Base-by-base conservation (phyloP, 495 filamentous ascomycete species). In the Talaromyces wortmannii region DNA sequence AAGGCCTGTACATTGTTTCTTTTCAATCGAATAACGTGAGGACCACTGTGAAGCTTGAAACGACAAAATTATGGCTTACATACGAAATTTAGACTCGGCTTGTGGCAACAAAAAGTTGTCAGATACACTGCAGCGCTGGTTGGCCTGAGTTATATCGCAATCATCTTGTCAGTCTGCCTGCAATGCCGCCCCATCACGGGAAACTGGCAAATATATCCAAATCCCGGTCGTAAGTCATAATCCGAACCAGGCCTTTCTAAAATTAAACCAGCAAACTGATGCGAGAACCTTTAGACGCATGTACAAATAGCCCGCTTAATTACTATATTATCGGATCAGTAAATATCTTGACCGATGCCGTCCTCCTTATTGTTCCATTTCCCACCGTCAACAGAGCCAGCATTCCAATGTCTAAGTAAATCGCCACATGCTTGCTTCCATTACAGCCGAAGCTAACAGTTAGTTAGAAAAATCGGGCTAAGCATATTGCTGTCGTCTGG, bases 1-100 rank as follows among this genome's bases (percentile, higher is more conserved):
- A 83, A 83, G 58, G 61, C 74, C 5, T 72, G 75, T 63, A 70
- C 80, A 66, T 64, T 71, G 44, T 64, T 72, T 36, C 80, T 82
- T 59, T 83, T 77, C 52, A 62, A 71, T 11, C 70, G 78, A 13
- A 62, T 83, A 15, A 83, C 77, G 74, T 78, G 66, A 67, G 57
- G 57, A 56, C 30, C 42, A 53, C 0, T 4, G n/a, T 40, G 13
- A 10, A 8, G 13, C 36, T 40, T 40, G 5, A 40, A 40, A 40
- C 13, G 13, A 40, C 8, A 13, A 13, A 13, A 8, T 40, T 40
- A 2, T 2, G 36, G 8, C 13, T 8, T 10, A 8, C 36, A 40
- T 40, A 40, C 13, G 13, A 23, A 36, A 30, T 7, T 17, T 30
- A 59, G 60, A 50, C 55, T 63, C 10, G 62, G 62, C 5, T 56